Percentiles rank a stretch among this genome's conserved stretches.
Conservation (phyloP, 148 eudicot genomes). For the Selenicereus undatus region DNA sequence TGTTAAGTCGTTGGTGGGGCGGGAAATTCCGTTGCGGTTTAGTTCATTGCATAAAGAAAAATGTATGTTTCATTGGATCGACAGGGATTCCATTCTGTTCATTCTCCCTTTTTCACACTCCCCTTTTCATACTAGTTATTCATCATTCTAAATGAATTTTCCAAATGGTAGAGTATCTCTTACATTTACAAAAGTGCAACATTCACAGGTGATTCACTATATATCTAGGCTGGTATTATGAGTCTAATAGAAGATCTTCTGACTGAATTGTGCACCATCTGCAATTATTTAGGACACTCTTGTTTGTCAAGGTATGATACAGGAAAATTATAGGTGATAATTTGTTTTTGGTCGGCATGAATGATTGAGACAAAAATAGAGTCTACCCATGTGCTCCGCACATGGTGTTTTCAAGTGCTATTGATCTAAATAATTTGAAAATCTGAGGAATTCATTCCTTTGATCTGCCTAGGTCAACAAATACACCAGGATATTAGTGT, state of each 20-base stretch:
- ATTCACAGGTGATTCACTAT: not conserved
- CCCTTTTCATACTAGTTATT: too few relatives aligned
- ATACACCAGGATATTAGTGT: not conserved
- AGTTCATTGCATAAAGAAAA: not conserved
- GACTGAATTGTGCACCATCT: not conserved
- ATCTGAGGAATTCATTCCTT: slow-evolving; percentile 19
- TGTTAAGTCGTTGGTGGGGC: not conserved
- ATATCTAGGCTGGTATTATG: slow-evolving; percentile 14
- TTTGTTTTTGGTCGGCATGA: slow-evolving; percentile 23
- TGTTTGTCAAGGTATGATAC: slow-evolving; percentile 3
- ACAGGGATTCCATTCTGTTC: too few relatives aligned
- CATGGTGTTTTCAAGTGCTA: slow-evolving; percentile 16
- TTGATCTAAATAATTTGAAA: slow-evolving; percentile 20
- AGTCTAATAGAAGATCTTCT: slow-evolving; percentile 4
- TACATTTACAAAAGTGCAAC: not conserved
- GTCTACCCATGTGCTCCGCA: slow-evolving; percentile 16
- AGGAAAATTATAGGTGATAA: slow-evolving; percentile 10
- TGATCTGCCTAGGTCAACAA: slow-evolving; percentile 17
- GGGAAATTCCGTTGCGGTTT: slow-evolving; percentile 16
- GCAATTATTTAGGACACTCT: slow-evolving; percentile 1
- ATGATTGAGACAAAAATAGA: slow-evolving; percentile 18
- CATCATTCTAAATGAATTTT: too few relatives aligned
- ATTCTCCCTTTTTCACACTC: not conserved
- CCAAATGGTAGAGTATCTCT: not conserved
- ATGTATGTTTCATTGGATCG: not conserved